Evolutionary conservation across 139 green algal genomes (phyloP).

Genomic region (Gonium pectorale): DNA sequence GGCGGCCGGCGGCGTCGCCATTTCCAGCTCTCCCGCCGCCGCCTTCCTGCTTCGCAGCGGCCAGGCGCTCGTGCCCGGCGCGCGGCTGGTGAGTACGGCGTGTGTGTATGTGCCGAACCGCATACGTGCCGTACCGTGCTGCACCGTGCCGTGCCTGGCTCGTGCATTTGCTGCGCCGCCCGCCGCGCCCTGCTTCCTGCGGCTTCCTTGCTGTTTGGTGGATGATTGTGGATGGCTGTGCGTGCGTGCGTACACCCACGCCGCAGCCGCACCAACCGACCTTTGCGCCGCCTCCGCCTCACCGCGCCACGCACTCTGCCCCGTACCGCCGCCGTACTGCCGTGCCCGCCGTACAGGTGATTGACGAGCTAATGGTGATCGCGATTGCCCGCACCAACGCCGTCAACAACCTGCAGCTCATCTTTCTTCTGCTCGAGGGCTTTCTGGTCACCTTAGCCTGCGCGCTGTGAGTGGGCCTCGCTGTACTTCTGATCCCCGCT

Average conservation of each 20-base stretch:
- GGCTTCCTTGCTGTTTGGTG: background rate
- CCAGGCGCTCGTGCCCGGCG: background rate
- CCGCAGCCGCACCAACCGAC: too few species aligned
- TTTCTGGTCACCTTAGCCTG: background rate
- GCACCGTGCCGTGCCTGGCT: background rate
- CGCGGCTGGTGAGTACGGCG: background rate
- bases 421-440: slow-evolving; percentile 33
- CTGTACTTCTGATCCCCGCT: too few species aligned
- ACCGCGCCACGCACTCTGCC: background rate
- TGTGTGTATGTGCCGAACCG: background rate
- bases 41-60: slow-evolving; percentile 24
- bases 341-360: background rate
- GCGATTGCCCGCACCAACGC: background rate
- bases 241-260: too few species aligned
- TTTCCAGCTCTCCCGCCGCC: background rate
- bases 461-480: background rate
- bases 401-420: slow-evolving; percentile 36
- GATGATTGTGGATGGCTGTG: too few species aligned
- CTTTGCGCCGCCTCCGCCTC: background rate
- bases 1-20: background rate
- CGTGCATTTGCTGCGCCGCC: background rate
- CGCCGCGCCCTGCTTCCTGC: background rate
- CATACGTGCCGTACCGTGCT: background rate
- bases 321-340: background rate
- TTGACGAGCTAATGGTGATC: background rate